Percentiles rank a stretch among this genome's conserved stretches.
phyloP scores from a whole-genome alignment of 2,329 filamentous ascomycete genomes.

The Huntiella moniliformis region DNA sequence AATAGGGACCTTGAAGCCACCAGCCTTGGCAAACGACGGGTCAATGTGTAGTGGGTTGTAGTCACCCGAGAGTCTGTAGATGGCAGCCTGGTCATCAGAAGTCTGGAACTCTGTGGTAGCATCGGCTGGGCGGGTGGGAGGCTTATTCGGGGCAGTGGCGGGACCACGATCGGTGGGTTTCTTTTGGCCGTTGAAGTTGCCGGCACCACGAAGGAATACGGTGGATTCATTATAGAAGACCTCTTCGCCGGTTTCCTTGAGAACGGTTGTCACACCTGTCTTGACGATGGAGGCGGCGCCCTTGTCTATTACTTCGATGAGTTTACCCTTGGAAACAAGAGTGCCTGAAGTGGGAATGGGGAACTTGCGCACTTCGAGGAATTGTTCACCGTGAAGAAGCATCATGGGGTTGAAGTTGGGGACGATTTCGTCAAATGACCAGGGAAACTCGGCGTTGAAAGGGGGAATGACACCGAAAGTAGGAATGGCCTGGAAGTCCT shows the following conservation, averaged over 20 bases:
- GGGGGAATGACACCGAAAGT: conserved; percentile 95
- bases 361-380: conserved; percentile 81
- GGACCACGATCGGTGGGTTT: conserved; percentile 63
- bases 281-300: conserved; percentile 73
- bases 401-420: conserved; percentile 98
- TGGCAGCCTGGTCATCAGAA: conserved; percentile 71
- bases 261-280: conserved; percentile 61
- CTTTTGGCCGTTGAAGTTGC: conserved; percentile 71
- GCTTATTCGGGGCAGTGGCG: conserved; percentile 59
- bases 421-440: conserved; percentile 62
- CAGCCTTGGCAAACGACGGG: conserved; percentile 81
- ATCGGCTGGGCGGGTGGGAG: conserved; percentile 61
- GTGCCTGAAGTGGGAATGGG: conserved; percentile 73
- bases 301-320: conserved; percentile 94
- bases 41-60: conserved; percentile 95
- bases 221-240: conserved; percentile 94
- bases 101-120: conserved; percentile 71
- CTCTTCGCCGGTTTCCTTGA: conserved; percentile 70
- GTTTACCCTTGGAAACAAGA: conserved; percentile 55
- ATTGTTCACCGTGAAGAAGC: conserved; percentile 97
- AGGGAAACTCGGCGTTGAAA: conserved; percentile 69
- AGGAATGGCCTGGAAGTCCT: conserved; percentile 83
- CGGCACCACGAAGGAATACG: conserved; percentile 80
- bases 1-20: conserved; percentile 86
- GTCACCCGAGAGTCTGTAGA: conserved; percentile 88